Percentiles rank a stretch among this genome's conserved stretches.
phyloP scores from a whole-genome alignment of 2,329 filamentous ascomycete genomes.

The Cladosporium sp. region DNA sequence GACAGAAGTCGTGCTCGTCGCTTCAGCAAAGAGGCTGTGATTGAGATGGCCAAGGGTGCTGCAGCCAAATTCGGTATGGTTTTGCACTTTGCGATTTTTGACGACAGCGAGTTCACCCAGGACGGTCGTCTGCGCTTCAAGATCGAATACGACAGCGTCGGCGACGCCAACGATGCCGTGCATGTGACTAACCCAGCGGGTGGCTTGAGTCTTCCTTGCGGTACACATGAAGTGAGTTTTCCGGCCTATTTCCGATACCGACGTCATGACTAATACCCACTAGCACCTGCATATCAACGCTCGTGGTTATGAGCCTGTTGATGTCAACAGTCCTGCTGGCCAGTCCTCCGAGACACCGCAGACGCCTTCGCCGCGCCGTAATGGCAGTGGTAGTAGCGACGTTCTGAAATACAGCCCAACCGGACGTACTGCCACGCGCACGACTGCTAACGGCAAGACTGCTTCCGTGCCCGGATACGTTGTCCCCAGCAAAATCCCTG shows the following conservation, averaged over 20 bases:
- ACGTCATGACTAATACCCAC: too few relatives aligned
- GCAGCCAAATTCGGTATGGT: neutral
- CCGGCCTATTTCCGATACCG: neutral
- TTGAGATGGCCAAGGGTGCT: neutral
- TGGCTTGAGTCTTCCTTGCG: neutral
- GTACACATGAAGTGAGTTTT: neutral
- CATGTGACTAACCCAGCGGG: neutral
- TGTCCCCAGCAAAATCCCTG: neutral
- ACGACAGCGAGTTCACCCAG: neutral
- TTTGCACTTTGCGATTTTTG: neutral
- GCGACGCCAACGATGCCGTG: neutral
- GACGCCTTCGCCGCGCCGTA: neutral
- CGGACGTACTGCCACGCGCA: slow-evolving; percentile 1
- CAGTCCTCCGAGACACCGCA: neutral
- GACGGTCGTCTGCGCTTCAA: neutral
- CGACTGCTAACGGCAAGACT: neutral
- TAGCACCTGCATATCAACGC: neutral
- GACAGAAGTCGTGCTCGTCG: neutral
- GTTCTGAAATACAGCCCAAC: neutral
- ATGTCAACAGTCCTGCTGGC: neutral
- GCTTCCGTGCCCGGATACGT: neutral
- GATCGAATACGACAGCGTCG: slow-evolving; percentile 2
- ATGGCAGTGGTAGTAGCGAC: neutral
- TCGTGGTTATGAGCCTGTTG: neutral
- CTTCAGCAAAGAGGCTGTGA: neutral